These are phyloP conservation scores for Pouteria glomerata DNA, from an alignment of 148 eudicot species.

Conservation along the genomic window DNA sequence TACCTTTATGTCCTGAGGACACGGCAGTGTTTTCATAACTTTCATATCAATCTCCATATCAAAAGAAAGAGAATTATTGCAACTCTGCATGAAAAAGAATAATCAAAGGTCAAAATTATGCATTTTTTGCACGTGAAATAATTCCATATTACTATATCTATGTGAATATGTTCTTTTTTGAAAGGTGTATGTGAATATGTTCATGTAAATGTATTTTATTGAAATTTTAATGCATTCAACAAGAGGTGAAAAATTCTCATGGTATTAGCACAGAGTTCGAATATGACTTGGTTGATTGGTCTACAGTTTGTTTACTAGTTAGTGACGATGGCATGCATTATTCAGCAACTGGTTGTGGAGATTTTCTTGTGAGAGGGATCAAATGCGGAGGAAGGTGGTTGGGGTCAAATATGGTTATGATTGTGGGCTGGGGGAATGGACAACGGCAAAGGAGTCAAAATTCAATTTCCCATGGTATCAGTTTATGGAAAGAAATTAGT, in stretches of 20 bases:
- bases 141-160: neutral
- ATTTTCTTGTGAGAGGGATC: too few species aligned
- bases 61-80: slow-evolving; percentile 15
- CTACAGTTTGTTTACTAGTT: too few species aligned
- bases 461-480: too few species aligned
- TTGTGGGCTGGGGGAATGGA: too few species aligned
- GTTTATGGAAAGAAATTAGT: too few species aligned
- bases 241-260: neutral
- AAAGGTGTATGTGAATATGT: neutral
- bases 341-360: too few species aligned
- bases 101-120: neutral
- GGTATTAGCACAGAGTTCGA: neutral
- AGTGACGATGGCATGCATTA: too few species aligned
- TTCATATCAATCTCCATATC: slow-evolving; percentile 61
- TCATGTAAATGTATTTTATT: neutral
- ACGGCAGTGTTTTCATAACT: slow-evolving; percentile 30
- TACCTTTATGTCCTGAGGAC: slow-evolving; percentile 53
- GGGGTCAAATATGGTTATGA: too few species aligned
- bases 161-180: too few species aligned
- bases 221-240: neutral
- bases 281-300: too few species aligned
- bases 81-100: slow-evolving; percentile 16
- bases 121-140: neutral
- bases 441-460: too few species aligned
- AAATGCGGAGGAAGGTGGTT: too few species aligned